Percentiles rank a stretch among this genome's conserved stretches.
These are phyloP conservation scores for Fraxinus sp. DNA, from an alignment of 305 asterid species.

Conservation along the genomic window DNA sequence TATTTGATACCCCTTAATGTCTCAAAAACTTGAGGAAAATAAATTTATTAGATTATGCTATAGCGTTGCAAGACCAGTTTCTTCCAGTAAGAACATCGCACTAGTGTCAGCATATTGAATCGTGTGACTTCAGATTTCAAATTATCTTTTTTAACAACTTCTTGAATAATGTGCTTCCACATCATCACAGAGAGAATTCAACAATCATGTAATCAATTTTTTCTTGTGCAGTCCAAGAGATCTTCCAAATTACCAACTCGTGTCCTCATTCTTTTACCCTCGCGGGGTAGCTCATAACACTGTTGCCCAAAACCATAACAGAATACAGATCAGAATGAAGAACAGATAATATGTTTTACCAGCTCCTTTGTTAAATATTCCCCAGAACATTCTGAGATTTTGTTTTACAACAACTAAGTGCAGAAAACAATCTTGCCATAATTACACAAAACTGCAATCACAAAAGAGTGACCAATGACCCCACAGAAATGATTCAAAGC, in stretches of 20 bases:
- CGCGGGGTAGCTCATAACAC: not conserved
- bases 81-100: not conserved
- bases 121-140: not conserved
- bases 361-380: not conserved
- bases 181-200: not conserved
- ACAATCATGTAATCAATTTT: not conserved
- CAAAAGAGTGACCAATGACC: not conserved
- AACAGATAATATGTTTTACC: not conserved
- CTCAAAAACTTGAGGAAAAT: not conserved
- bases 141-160: not conserved
- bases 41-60: not conserved
- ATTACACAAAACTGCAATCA: not conserved
- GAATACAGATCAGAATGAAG: not conserved
- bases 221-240: not conserved
- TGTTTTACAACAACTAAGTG: not conserved
- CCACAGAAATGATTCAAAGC: not conserved
- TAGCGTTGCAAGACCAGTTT: not conserved
- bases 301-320: not conserved
- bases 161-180: not conserved
- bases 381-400: not conserved
- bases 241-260: not conserved
- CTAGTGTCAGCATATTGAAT: not conserved
- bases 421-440: not conserved
- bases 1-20: not conserved
- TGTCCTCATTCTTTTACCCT: not conserved